A percentile compares a stretch with the other conserved stretches of the same genome.
Evolutionary conservation across 1,284 basidiomycete species (phyloP).

Genomic region (Malassezia sp.): DNA sequence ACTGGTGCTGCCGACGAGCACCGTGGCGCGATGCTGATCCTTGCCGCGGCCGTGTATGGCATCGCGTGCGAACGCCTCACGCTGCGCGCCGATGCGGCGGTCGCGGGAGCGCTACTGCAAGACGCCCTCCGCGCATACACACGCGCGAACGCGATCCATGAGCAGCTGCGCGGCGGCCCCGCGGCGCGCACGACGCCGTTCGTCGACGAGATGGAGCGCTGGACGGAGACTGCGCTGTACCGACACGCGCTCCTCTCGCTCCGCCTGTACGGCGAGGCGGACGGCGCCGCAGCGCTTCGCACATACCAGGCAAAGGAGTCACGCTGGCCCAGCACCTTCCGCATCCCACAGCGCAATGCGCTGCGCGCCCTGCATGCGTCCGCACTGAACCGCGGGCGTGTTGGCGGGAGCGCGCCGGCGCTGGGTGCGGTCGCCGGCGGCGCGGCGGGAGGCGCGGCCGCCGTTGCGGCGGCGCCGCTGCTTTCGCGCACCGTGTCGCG

Average conservation of each 20-base stretch:
- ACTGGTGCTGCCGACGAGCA: conserved; percentile 24
- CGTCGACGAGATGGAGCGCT: conserved; percentile 42
- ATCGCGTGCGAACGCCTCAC: conserved; percentile 39
- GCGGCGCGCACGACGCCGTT: conserved; percentile 30
- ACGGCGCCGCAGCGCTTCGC: conserved; percentile 32
- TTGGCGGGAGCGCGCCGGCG: conserved; percentile 21
- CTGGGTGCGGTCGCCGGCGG: conserved; percentile 8
- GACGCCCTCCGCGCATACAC: conserved; percentile 36
- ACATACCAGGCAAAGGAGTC: conserved; percentile 39
- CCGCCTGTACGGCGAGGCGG: conserved; percentile 21
- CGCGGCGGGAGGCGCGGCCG: not conserved
- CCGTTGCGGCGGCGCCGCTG: not conserved
- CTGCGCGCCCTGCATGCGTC: conserved; percentile 34
- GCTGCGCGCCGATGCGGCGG: conserved; percentile 15
- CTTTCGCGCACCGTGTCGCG: conserved; percentile 27
- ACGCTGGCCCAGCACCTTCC: conserved; percentile 39
- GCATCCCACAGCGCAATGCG: conserved; percentile 38
- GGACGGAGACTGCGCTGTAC: conserved; percentile 42
- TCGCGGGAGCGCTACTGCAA: conserved; percentile 19
- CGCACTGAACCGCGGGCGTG: conserved; percentile 29
- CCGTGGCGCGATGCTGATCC: conserved; percentile 2
- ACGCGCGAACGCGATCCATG: conserved; percentile 39
- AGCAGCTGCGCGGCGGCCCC: conserved; percentile 34
- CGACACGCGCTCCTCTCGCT: conserved; percentile 37
- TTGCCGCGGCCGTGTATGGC: conserved; percentile 3